Evolutionary conservation across 164 flowering plant species (phyloP), one percentile per base, ranked within the genome.

Genomic region (Cinnamomum chago): DNA sequence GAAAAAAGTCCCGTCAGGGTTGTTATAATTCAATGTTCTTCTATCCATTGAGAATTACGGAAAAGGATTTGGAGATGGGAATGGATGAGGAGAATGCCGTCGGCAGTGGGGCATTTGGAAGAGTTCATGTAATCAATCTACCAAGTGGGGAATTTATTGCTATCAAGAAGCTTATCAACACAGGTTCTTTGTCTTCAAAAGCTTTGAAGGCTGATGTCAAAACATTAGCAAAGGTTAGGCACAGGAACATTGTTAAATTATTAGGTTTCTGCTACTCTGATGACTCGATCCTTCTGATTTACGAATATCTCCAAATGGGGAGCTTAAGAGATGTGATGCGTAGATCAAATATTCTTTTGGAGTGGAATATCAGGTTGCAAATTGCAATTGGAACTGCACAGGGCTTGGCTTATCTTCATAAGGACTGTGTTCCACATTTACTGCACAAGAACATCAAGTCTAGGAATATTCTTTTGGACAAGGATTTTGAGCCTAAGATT

Each of bases 321-420:
- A 91, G 94, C 82, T 80, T 94, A 50, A 89, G 86, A 28, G 96
- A 90, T 78, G 68, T 83, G 74, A 80, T 93, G 23, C 51, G 73
- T 58, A 79, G 82, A 58, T 70, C 83, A 1, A 81, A 83, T 69
- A 78, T 85, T 73, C 68, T 74, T 52, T 70, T 94, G 81, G 87
- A 82, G 1, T 94, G 96, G 97, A 74, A 70, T 62, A 76, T 73
- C 58, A 81, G 97, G 79, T 74, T 90, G 80, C 84, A 70, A 72
- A 89, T 92, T 75, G 98, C 92, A 20, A 73, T 88, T 67, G 94
- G 94, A 24, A 88, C 87, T 70, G 98, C 97, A 76, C 92, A 87
- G 77, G 96, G 90, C 60, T 65, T 94, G 58, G 92, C 88, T 58
- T 92, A 92, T 75, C 90, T 94, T 82, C 98, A 94, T 83, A 85